Evolutionary conservation across 345 rosid genomes (phyloP), one percentile per base, ranked within the genome.

Genomic region (Gossypium arboreum): DNA sequence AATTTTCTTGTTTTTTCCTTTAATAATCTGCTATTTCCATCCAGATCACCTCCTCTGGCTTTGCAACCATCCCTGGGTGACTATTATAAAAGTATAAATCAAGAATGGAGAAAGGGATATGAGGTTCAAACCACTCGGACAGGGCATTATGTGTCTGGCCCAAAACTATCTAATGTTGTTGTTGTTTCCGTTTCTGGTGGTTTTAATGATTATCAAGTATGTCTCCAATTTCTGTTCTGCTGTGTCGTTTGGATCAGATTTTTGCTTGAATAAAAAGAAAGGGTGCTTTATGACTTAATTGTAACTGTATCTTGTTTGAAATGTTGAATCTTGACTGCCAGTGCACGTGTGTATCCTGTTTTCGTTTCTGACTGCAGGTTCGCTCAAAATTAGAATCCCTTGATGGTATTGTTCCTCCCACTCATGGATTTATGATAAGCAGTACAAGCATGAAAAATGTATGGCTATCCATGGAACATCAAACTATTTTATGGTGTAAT

Each of bases 391-490:
- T 95, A 80, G 94, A 90, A 78, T 84, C 93, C 58, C 89, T 95
- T 77, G 93, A 95, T 81, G 91, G 89, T 77, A 93, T 95, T 89
- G 99, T 95, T 81, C 98, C 98, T 83, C 81, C 92, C 9, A 83
- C 87, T 77, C 93, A 93, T 68, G 99, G 99, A 72, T 92, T 95
- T 84, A 86, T 87, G 88, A 84, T 95, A 74, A 89, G 93, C 77
- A 93, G 97, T 85, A 89, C 96, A 27, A 88, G 94, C 78, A 86
- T 90, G 93, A 93, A 85, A 85, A 95, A 93, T 80, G 99, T 93
- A 50, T 95, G 98, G 98, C 77, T 95, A 70, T 95, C 99, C 24
- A 91, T 95, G 99, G 99, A 95, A 82, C 99, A 95, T 83, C 99
- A 93, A 79, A 94, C 96, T 80, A 95, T 95, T 72, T 73, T 95